A percentile compares a stretch with the other conserved stretches of the same genome.
phyloP scores from a whole-genome alignment of 495 filamentous ascomycete species.

The Penicillium ochrochloron region DNA sequence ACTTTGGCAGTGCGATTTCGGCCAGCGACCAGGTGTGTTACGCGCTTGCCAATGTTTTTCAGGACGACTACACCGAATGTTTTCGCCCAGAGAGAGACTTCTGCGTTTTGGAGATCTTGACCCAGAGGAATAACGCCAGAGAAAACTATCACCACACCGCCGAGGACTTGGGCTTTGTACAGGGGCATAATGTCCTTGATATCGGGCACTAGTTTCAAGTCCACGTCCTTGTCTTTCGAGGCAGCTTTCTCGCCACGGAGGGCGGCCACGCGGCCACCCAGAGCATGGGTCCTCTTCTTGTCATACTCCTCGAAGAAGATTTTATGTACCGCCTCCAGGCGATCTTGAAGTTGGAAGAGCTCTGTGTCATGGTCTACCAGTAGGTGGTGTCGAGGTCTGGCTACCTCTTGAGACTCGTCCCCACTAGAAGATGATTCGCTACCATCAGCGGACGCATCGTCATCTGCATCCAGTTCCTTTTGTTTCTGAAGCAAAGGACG shows the following conservation, averaged over 20 bases:
- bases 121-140: slow-evolving; percentile 86
- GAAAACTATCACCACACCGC: slow-evolving; percentile 73
- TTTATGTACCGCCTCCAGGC: slow-evolving; percentile 73
- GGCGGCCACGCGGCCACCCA: slow-evolving; percentile 64
- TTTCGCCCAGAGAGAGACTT: slow-evolving; percentile 81
- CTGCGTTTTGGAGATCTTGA: slow-evolving; percentile 74
- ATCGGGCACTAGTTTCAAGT: slow-evolving; percentile 77
- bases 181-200: slow-evolving; percentile 78
- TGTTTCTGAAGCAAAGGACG: slow-evolving; percentile 87
- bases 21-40: slow-evolving; percentile 72
- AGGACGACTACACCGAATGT: slow-evolving; percentile 81
- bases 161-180: slow-evolving; percentile 75
- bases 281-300: slow-evolving; percentile 46
- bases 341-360: slow-evolving; percentile 71
- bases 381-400: slow-evolving; percentile 71
- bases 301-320: slow-evolving; percentile 86
- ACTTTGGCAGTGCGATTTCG: slow-evolving; percentile 90
- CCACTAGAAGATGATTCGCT: slow-evolving; percentile 42
- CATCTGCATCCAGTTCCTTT: slow-evolving; percentile 82
- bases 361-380: slow-evolving; percentile 85
- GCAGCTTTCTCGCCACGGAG: slow-evolving; percentile 57
- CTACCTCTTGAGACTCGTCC: slow-evolving; percentile 48
- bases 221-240: slow-evolving; percentile 58
- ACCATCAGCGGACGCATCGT: slow-evolving; percentile 60
- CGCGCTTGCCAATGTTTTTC: slow-evolving; percentile 58